Evolutionary conservation across 2,329 filamentous ascomycete genomes (phyloP), one percentile per base, ranked within the genome.

Genomic region (Hyphodiscus sp.): DNA sequence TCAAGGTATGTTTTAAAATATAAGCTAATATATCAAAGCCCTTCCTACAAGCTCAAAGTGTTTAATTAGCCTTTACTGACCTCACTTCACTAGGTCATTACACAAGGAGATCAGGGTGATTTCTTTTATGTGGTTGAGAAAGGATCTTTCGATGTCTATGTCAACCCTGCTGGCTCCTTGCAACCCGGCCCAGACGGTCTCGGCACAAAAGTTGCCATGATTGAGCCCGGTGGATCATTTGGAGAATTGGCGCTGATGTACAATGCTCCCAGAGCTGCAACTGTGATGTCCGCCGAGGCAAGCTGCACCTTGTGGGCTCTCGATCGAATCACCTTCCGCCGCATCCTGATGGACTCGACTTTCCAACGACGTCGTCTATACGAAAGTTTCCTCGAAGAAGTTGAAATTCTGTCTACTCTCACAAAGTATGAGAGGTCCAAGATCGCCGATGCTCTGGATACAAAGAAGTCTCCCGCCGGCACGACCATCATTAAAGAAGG

Each of bases 241-340:
- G 94, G 94, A 64, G 94, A 99, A 74, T 79, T 99, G 53, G 94
- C 94, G 13, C 78, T 99, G 65, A 97, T 99, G 94, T 97, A 99
- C 76, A 96, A 97, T 67, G 91, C 94, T 20, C 94, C 94, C 23
- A 89, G 94, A 67, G 94, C 94, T 43, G 94, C 94, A 2, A 97
- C 94, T 0, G 89, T 99, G 56, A 81, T 95, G 57, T 95, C 89
- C 29, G 84, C 86, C 13, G 89, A 95, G 65, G 70, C 85, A 2
- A 75, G 80, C 33, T 91, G 87, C 66, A 91, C 87, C 2, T 79
- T 99, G 10, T 99, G 94, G 94, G 91, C 91, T 19, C 78, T 99
- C 49, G 94, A 99, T 69, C 89, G 94, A 50, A 80, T 96, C 58
- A 99, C 94, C 10, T 99, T 99, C 79, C 90, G 94, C 63, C 89